These are phyloP conservation scores for Euphorbia peplus DNA, from an alignment of 345 rosid genomes.

Conservation along the genomic window DNA sequence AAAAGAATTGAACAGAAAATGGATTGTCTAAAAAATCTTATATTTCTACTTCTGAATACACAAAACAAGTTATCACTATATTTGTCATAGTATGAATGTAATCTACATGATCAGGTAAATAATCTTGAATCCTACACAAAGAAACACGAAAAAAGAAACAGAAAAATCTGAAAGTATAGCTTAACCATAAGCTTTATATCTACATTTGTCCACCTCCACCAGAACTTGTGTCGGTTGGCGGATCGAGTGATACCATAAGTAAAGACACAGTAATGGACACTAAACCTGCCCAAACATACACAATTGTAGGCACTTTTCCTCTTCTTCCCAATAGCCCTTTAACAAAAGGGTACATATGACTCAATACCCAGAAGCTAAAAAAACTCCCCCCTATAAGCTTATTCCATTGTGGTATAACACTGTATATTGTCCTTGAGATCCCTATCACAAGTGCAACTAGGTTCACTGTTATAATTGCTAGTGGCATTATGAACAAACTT, in stretches of 20 bases:
- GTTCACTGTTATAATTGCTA: slow-evolving; percentile 69
- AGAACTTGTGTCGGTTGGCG: slow-evolving; percentile 39
- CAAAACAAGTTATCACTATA: slow-evolving; percentile 2
- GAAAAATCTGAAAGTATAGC: neutral
- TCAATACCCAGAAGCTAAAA: slow-evolving; percentile 87
- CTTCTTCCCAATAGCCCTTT: slow-evolving; percentile 85
- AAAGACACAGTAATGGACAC: slow-evolving; percentile 66
- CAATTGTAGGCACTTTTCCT: slow-evolving; percentile 81
- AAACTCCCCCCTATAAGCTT: slow-evolving; percentile 77
- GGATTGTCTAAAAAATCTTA: neutral
- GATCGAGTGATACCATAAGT: slow-evolving; percentile 71
- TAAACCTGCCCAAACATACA: slow-evolving; percentile 79
- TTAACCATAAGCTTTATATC: neutral
- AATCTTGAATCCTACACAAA: neutral
- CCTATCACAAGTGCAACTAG: slow-evolving; percentile 68
- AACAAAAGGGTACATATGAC: slow-evolving; percentile 78
- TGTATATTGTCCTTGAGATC: slow-evolving; percentile 61
- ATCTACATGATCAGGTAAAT: neutral
- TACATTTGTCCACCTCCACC: slow-evolving; percentile 4
- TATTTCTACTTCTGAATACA: neutral
- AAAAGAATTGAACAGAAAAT: neutral
- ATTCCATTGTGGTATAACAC: slow-evolving; percentile 86
- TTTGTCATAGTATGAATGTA: neutral
- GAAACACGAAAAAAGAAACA: neutral
- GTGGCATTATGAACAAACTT: slow-evolving; percentile 72